phyloP scores from a whole-genome alignment of 805 yeast genomes.

The Debaryomyces hansenii region DNA sequence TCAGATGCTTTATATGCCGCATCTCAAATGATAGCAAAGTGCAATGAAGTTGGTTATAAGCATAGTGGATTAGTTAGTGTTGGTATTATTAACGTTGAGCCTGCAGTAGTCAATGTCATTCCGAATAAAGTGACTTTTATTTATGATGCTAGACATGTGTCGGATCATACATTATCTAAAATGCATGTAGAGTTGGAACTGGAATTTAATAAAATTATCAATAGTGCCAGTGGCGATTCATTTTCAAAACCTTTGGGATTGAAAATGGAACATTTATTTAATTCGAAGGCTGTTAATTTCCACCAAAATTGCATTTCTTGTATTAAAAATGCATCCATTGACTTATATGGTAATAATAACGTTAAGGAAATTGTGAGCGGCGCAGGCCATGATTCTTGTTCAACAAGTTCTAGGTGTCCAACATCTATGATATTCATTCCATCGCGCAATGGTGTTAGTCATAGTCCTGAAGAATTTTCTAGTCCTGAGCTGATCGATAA shows the following conservation, averaged over 20 bases:
- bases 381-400: conserved; percentile 74
- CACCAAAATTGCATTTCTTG: too few relatives aligned
- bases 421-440: conserved; percentile 78
- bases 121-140: conserved; percentile 62
- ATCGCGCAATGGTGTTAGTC: conserved; percentile 63
- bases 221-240: too few relatives aligned
- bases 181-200: conserved; percentile 16
- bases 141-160: conserved; percentile 56
- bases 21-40: conserved; percentile 53
- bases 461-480: conserved; percentile 65
- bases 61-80: conserved; percentile 57
- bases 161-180: conserved; percentile 39
- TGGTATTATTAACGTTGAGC: conserved; percentile 56
- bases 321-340: too few relatives aligned
- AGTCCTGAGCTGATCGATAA: conserved; percentile 61
- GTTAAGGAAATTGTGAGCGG: conserved; percentile 57
- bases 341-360: not conserved
- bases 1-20: conserved; percentile 62
- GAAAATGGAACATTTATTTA: too few relatives aligned
- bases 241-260: too few relatives aligned
- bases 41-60: conserved; percentile 54
- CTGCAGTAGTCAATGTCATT: conserved; percentile 65
- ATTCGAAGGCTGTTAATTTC: too few relatives aligned
- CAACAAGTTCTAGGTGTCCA: conserved; percentile 55
- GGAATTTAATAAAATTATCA: too few relatives aligned